Base-by-base conservation (phyloP, 345 rosid genomes). In the Eucalyptus erythrocorys region DNA sequence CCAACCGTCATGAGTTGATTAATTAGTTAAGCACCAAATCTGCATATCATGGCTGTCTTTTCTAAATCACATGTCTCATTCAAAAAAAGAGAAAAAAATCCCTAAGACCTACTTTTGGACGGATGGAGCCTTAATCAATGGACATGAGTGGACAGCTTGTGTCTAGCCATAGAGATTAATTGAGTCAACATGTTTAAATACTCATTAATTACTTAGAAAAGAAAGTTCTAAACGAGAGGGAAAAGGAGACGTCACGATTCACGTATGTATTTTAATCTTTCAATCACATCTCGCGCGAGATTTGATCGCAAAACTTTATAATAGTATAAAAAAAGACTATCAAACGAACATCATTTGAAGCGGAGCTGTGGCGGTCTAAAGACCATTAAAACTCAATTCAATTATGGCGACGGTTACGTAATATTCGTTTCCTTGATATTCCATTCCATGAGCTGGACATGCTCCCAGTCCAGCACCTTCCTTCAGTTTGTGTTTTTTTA, bases 201-300 rank as follows among this genome's bases (percentile, higher is more conserved):
- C 45, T 13, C 45, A 21, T 21, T 3, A 37, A 37, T 37, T 37
- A 37, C 26, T 71, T 34, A 71, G 19, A 71, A 16, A 66, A 32
- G 11, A 32, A 66, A 66, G 42, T 15, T 15, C 3, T 4, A 19
- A 32, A 66, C 3, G 42, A 66, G 40, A 64, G 19, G 12, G 16
- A n/a, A 19, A 7, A 51, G 26, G 17, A 15, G 19, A 30, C 0
- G 0, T 13, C 71, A 13, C 5, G 3, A 13, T 30, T 64, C 34
- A 14, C 32, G n/a, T 9, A 17, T 17, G 13, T 34, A 16, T 34
- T 34, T 64, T 64, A 32, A 64, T 59, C 68, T 59, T 59, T 27
- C 68, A 59, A 12, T 27, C 32, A 27, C 32, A 51, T 51, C 57
- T 51, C 1, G 1, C 10, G 2, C 0, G 57, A 51, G 57, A 10